Base-by-base conservation (phyloP, 2,329 filamentous ascomycete species). In the Aspergillus fructus region DNA sequence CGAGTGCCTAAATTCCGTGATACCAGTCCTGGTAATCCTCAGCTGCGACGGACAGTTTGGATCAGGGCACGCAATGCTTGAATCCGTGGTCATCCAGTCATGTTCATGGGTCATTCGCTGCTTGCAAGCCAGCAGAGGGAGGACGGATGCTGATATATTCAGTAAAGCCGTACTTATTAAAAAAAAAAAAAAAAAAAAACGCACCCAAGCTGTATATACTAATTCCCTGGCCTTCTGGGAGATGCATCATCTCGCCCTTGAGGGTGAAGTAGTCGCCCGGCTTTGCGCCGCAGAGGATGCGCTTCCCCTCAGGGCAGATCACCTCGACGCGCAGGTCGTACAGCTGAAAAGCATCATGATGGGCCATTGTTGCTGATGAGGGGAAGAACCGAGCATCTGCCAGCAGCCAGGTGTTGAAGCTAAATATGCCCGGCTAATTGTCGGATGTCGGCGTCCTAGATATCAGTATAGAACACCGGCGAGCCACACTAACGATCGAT, bases 61-160 rank as follows among this genome's bases (percentile, higher is more conserved):
- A 46, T 53, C 51, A 12, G 41, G 51, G 12, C 41, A 53, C 3
- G 51, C 51, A 15, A 53, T 46, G 7, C 30, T 19, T 7, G 51
- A 21, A 24, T 53, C 51, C 2, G 51, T 53, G 4, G 51, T 53
- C 51, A 53, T 53, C 51, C 30, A 53, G 30, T 53, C 51, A 13
- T 53, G 41, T 12, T 53, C 51, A 42, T 53, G 41, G 17, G 51
- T 47, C 41, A 46, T 40, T 21, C 51, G 51, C 13, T 53, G 51
- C 15, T 53, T 53, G 3, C 13, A 23, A 9, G 41, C 51, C 9
- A 53, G 21, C 5, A 53, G 27, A 12, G 51, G 51, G 24, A 53
- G 51, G 41, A 53, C 30, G 3, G 51, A 42, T 5, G 50, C 40
- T 46, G 27, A 8, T 11, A 9, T 30, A 30, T 4, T 30, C 2